phyloP scores from a whole-genome alignment of 225 moss, liverwort and hornwort genomes.

The Asterella californica region DNA sequence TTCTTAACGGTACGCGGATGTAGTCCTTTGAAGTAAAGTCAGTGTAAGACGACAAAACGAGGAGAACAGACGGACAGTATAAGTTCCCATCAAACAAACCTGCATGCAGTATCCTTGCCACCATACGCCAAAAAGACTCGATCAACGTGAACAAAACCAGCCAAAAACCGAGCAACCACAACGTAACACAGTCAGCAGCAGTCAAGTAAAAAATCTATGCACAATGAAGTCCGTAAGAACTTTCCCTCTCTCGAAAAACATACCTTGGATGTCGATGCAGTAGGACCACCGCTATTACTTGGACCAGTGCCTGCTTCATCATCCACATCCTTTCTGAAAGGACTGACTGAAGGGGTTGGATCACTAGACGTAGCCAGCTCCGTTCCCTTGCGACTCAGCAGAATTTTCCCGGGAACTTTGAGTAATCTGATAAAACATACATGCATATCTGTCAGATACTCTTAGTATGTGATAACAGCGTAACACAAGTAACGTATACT shows the following conservation, averaged over 20 bases:
- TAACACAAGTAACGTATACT: background rate
- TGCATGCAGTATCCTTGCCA: background rate
- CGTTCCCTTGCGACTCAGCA: slow-evolving; percentile 39
- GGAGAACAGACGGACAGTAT: background rate
- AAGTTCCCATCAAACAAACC: background rate
- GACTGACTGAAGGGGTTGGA: slow-evolving; percentile 24
- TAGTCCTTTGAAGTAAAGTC: background rate
- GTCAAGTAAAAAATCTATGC: background rate
- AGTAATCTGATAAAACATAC: slow-evolving; percentile 33
- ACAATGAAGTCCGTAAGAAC: background rate
- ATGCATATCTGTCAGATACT: background rate
- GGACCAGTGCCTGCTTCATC: slow-evolving; percentile 36
- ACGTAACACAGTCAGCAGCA: background rate
- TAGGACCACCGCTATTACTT: slow-evolving; percentile 22
- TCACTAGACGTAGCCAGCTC: slow-evolving; percentile 20
- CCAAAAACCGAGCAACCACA: background rate
- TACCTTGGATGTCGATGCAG: slow-evolving; percentile 41
- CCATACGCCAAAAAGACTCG: background rate
- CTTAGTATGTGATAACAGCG: background rate
- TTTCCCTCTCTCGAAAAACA: background rate
- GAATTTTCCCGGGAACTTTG: slow-evolving; percentile 48
- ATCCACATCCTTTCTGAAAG: slow-evolving; percentile 35
- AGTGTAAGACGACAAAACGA: background rate
- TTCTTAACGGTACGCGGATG: background rate
- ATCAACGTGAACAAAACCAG: background rate